Percentiles rank a stretch among this genome's conserved stretches.
These are phyloP conservation scores for Cryptosporidium sp. DNA, from an alignment of 169 alveolate species.

Conservation along the genomic window DNA sequence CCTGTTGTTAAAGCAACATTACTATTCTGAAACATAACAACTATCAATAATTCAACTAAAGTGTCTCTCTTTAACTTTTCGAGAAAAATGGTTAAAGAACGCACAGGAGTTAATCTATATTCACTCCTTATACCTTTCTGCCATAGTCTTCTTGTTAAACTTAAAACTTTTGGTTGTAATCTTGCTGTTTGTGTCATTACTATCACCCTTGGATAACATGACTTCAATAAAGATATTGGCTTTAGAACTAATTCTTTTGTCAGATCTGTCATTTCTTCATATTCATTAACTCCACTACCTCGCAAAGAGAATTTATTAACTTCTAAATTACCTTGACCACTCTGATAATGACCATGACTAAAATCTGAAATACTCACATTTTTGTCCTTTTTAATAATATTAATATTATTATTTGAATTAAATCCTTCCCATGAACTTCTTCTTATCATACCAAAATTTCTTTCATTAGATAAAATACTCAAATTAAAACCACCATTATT, in stretches of 20 bases:
- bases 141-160: slow-evolving; percentile 52
- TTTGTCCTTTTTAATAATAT: background rate
- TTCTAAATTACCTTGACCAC: background rate
- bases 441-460: background rate
- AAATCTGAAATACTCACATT: background rate
- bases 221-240: slow-evolving; percentile 30
- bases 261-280: background rate
- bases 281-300: background rate
- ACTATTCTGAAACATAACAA: slow-evolving; percentile 38
- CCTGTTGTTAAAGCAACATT: background rate
- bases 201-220: slow-evolving; percentile 64
- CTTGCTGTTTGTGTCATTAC: slow-evolving; percentile 60
- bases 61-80: slow-evolving; percentile 64
- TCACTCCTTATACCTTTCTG: slow-evolving; percentile 61
- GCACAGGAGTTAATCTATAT: slow-evolving; percentile 65
- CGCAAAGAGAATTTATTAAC: background rate
- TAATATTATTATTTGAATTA: background rate
- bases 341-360: background rate
- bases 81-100: slow-evolving; percentile 24
- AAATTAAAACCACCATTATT: background rate
- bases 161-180: slow-evolving; percentile 43
- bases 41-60: slow-evolving; percentile 25
- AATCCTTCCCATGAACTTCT: background rate
- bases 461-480: background rate
- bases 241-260: background rate